Base-by-base conservation (phyloP, 2,329 filamentous ascomycete genomes). In the Botryotinia globosa region DNA sequence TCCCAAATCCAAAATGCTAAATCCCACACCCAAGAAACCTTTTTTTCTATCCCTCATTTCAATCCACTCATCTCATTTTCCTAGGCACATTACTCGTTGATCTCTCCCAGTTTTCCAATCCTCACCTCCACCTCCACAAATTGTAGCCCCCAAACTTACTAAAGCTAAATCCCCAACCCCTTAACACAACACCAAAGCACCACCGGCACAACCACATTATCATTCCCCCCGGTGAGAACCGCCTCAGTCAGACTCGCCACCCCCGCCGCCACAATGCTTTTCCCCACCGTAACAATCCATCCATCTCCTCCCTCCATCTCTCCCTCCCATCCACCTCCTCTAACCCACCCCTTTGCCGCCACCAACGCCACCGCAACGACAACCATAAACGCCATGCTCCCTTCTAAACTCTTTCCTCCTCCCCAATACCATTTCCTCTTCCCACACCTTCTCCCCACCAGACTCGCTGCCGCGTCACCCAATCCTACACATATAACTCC, bases 401-500 rank as follows among this genome's bases (percentile, higher is more conserved):
- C 96, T 82, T 99, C 95, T 1, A 99, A 85, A 75, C 94, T 97
- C 86, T 99, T 99, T 22, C 94, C 95, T 6, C 96, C 96, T 22
- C 94, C 93, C 96, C 96, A 99, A 37, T 94, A 87, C 96, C 96
- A 99, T 84, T 98, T 98, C 48, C 89, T 87, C 42, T 90, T 90
- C 5, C 96, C 96, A 80, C 91, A 97, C 29, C 95, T 89, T 48
- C 96, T 87, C 0, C 96, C 96, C 69, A 98, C 91, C 2, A 99
- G 86, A 22, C 92, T 97, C 1, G 96, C 96, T 0, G 95, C 96
- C 0, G 96, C 94, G 79, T 99, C 96, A 56, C 96, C 96, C 82
- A 99, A 90, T 1, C 96, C 96, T 3, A 99, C 96, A 80, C 96
- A 98, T 42, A 98, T 87, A 4, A 99, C 92, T 29, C 96, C 96